These are phyloP conservation scores for Gracilariopsis chorda DNA, from an alignment of 23 red algal species.

Conservation along the genomic window DNA sequence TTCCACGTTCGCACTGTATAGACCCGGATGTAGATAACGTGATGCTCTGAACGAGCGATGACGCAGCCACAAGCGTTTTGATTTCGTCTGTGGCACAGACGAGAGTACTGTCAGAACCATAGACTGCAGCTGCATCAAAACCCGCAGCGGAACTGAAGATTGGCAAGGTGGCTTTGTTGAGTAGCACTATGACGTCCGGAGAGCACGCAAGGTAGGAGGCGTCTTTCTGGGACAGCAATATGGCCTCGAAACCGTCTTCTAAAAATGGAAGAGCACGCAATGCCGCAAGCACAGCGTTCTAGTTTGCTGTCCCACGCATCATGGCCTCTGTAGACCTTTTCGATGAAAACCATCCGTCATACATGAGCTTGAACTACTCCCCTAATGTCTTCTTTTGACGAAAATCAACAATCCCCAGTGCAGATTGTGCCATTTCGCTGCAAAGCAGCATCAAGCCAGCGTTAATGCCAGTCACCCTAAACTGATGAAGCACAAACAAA, in stretches of 20 bases:
- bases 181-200: neutral
- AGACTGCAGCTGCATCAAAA: neutral
- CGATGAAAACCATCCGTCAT: too few species aligned
- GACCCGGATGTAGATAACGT: neutral
- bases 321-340: too few species aligned
- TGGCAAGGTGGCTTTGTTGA: neutral
- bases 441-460: too few species aligned
- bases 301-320: neutral
- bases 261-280: neutral
- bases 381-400: too few species aligned
- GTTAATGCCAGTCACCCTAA: too few species aligned
- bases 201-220: neutral
- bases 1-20: neutral
- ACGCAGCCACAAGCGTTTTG: neutral
- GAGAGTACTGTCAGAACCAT: neutral
- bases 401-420: too few species aligned
- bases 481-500: too few species aligned
- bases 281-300: neutral
- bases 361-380: too few species aligned
- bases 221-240: neutral
- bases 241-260: neutral
- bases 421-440: too few species aligned
- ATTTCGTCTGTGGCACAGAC: slow-evolving; percentile 3
- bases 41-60: neutral
- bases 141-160: neutral